Base-by-base conservation (phyloP, 257 asterid genomes). In the Nemophila menziesii region DNA sequence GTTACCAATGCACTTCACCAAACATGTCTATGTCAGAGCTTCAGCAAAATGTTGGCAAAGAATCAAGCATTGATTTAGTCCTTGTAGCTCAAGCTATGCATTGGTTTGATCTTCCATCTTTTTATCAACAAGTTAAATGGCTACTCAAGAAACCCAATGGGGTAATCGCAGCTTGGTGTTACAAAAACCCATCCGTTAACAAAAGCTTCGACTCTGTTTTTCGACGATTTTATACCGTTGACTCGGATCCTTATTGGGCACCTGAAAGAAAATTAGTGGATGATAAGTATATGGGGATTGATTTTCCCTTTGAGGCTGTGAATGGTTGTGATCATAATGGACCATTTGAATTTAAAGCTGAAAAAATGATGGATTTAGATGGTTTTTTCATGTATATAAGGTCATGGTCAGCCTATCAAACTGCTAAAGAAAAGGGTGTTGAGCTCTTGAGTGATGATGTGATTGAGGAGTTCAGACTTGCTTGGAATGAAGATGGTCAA, bases 111-210 rank as follows among this genome's bases (percentile, higher is more conserved):
- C 73, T 80, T 41, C 72, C 82, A 1, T 16, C 68, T 9, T 80
- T 80, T 69, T 80, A 80, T 69, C 48, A 66, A 4, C 79, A 67
- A 38, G 86, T 66, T 13, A 74, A 50, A 33, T 60, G 78, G 75
- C 22, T 70, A 2, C 66, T 80, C 8, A 80, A 67, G 49, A 80
- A 75, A 37, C 92, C 94, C 8, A 26, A 51, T 13, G 92, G 94
- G 4, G 74, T 82, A 0, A 47, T 82, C n/a, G 94, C 93, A 7
- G 79, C 92, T 0, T 82, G 93, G 92, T 82, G 94, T 44, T 82
- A 82, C 62, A 70, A 77, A 2, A 7, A 19, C 0, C 84, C 94
- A 1, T 77, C 73, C 33, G 36, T 82, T 7, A 66, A 52, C 70
- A 51, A 75, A 3, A 8, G 11, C 0, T 58, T 75, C 3, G 92